phyloP scores from a whole-genome alignment of 1,284 basidiomycete genomes.

The Somion occarium region DNA sequence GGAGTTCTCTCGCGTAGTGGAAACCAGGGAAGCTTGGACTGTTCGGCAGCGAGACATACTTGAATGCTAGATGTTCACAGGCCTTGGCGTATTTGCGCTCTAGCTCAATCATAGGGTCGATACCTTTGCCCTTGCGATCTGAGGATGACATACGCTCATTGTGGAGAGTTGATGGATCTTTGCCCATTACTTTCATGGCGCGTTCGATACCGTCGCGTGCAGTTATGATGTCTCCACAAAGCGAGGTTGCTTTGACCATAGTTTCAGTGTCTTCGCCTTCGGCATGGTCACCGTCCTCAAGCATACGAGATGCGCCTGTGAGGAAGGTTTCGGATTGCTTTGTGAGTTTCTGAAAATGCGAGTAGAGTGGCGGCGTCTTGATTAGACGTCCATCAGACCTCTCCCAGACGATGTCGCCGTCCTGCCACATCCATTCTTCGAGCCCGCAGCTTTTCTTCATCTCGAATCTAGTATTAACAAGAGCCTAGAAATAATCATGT shows the following conservation, averaged over 20 bases:
- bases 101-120: conserved; percentile 26
- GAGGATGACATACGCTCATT: neutral
- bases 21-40: conserved; percentile 28
- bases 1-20: conserved; percentile 32
- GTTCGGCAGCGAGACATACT: conserved; percentile 32
- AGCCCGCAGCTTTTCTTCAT: conserved; percentile 36
- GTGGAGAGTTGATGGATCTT: conserved; percentile 13
- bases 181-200: conserved; percentile 37
- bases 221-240: conserved; percentile 49
- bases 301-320: conserved; percentile 37
- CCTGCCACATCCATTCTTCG: conserved; percentile 44
- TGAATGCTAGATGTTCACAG: conserved; percentile 45
- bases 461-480: conserved; percentile 38
- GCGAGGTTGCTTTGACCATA: conserved; percentile 40
- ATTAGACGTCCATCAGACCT: conserved; percentile 23
- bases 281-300: conserved; percentile 26
- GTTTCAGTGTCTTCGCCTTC: conserved; percentile 39
- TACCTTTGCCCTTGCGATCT: conserved; percentile 22
- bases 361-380: conserved; percentile 37
- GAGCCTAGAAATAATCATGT: conserved; percentile 21
- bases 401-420: conserved; percentile 38
- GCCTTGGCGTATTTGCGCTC: conserved; percentile 37
- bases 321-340: conserved; percentile 48
- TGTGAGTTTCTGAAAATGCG: conserved; percentile 48
- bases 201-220: conserved; percentile 44